These are phyloP conservation scores for Funneliformis mosseae DNA, from an alignment of 192 early-diverging fungal genomes.

Conservation along the genomic window DNA sequence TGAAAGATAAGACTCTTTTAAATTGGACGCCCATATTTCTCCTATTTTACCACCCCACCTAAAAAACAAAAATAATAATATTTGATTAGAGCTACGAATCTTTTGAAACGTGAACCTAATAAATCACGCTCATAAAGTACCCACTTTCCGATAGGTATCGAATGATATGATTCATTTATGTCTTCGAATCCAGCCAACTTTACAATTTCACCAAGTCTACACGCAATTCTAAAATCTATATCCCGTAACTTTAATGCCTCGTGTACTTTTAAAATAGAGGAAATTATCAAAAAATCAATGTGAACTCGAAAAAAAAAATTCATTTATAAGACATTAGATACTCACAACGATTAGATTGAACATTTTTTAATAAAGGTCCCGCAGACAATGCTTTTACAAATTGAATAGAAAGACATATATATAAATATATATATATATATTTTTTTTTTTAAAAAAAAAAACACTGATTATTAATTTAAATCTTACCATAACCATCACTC, in stretches of 20 bases:
- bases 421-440: background rate
- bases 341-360: conserved; percentile 5
- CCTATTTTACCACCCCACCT: conserved; percentile 23
- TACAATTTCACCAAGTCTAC: background rate
- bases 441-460: background rate
- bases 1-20: conserved; percentile 4
- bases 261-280: background rate
- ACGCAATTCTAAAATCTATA: conserved; percentile 1
- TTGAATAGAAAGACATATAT: background rate
- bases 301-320: no score
- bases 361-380: conserved; percentile 6
- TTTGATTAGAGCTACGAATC: no score
- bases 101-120: background rate
- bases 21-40: conserved; percentile 13
- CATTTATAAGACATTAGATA: background rate
- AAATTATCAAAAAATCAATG: background rate
- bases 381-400: background rate
- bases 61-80: background rate
- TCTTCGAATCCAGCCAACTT: conserved; percentile 11
- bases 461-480: background rate
- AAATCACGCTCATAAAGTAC: background rate
- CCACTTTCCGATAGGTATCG: conserved; percentile 18
- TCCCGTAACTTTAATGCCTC: background rate
- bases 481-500: conserved; percentile 4
- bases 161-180: background rate